Conservation (phyloP, 768 basidiomycete species). For the Tylopilus intermedius region DNA sequence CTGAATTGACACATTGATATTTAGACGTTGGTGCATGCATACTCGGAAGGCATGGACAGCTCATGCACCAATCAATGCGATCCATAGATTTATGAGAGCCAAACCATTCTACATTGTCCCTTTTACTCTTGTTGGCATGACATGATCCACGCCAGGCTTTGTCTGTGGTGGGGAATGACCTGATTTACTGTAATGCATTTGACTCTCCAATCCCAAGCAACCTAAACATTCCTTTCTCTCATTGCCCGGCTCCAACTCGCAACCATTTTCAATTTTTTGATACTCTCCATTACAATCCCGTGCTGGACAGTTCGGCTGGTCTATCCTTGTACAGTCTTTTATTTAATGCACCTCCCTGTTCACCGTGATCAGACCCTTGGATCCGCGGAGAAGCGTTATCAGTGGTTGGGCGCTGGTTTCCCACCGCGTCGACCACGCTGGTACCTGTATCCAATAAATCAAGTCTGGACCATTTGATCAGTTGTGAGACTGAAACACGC, state of each 20-base stretch:
- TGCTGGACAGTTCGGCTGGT: neutral
- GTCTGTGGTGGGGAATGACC: constrained; percentile 3
- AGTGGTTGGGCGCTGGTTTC: neutral
- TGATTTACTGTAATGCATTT: constrained; percentile 14
- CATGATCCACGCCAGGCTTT: constrained; percentile 1
- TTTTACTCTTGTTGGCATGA: constrained; percentile 12
- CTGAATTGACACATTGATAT: constrained; percentile 8
- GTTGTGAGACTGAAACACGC: neutral
- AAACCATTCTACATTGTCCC: constrained; percentile 13
- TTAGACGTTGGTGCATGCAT: constrained; percentile 16
- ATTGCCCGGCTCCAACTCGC: neutral
- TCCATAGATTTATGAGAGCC: constrained; percentile 24
- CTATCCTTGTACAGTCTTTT: constrained; percentile 4
- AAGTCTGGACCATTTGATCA: neutral
- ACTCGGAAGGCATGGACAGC: constrained; percentile 19
- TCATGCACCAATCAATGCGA: constrained; percentile 11
- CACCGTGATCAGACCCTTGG: neutral
- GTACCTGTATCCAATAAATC: neutral
- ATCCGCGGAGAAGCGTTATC: neutral
- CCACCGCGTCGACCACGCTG: neutral
- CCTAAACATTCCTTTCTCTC: neutral
- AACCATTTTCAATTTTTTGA: neutral
- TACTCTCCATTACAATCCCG: neutral
- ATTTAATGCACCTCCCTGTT: constrained; percentile 1
- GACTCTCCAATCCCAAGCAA: neutral